phyloP scores from a whole-genome alignment of 1,139 yeast genomes.

The Chernovozyma sophiae-reginae region DNA sequence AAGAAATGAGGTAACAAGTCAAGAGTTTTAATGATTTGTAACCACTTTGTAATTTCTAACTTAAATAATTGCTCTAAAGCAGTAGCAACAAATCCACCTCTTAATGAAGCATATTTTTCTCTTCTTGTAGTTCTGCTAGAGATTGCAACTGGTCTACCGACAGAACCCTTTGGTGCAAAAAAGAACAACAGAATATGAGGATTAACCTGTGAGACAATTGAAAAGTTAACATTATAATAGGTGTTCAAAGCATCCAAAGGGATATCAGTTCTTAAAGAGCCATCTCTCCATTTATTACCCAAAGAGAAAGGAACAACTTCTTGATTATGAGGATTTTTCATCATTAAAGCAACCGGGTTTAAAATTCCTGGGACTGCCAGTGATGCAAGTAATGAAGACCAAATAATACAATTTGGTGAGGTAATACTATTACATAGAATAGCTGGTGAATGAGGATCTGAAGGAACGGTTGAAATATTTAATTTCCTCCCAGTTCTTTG shows the following conservation, averaged over 20 bases:
- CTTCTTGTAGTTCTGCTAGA: constrained; percentile 44
- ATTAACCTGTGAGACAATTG: constrained; percentile 77
- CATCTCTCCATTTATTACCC: constrained; percentile 76
- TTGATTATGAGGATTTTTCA: constrained; percentile 47
- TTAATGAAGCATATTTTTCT: constrained; percentile 41
- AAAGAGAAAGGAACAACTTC: constrained; percentile 62
- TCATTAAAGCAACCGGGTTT: constrained; percentile 77
- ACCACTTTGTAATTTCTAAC: constrained; percentile 72
- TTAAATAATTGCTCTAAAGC: constrained; percentile 69
- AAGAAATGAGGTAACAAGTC: constrained; percentile 65
- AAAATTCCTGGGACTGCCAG: constrained; percentile 85
- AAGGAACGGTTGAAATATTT: constrained; percentile 75
- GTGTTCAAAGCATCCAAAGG: constrained; percentile 67
- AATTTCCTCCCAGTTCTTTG: constrained; percentile 65
- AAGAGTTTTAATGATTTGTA: constrained; percentile 59
- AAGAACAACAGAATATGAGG: constrained; percentile 77
- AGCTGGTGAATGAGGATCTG: constrained; percentile 79
- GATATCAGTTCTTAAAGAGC: constrained; percentile 67
- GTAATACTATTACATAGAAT: constrained; percentile 74
- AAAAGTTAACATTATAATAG: constrained; percentile 73
- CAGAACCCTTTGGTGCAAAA: constrained; percentile 77
- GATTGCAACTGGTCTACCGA: constrained; percentile 69
- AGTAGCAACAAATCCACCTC: constrained; percentile 77
- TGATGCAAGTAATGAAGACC: constrained; percentile 75
- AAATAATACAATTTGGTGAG: constrained; percentile 76